phyloP scores from a whole-genome alignment of 1,284 basidiomycete species.

The Marasmius fiardii region DNA sequence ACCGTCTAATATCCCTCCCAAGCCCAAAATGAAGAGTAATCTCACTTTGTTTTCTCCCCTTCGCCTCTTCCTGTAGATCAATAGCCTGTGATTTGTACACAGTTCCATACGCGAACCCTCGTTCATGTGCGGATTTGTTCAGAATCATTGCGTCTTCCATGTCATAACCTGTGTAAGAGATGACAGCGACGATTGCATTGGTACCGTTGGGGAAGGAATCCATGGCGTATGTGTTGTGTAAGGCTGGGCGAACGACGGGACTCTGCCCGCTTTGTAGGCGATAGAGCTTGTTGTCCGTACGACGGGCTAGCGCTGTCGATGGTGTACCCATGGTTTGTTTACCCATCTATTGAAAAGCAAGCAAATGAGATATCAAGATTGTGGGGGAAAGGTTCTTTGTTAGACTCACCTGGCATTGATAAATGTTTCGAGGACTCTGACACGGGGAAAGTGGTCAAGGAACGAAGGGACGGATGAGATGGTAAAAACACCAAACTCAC shows the following conservation, averaged over 20 bases:
- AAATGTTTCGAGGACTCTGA: constrained; percentile 85
- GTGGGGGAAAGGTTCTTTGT: neutral
- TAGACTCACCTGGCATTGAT: constrained; percentile 73
- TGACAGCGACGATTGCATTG: constrained; percentile 98
- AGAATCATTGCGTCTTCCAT: constrained; percentile 99
- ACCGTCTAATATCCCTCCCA: constrained; percentile 68
- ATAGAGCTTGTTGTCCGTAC: constrained; percentile 99
- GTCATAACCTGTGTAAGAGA: constrained; percentile 99
- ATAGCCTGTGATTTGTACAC: constrained; percentile 96
- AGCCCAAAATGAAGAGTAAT: constrained; percentile 85
- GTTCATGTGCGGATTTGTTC: constrained; percentile 98
- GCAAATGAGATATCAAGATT: constrained; percentile 3
- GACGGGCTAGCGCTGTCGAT: constrained; percentile 83
- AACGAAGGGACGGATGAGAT: neutral
- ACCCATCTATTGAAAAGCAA: constrained; percentile 73
- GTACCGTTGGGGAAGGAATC: constrained; percentile 98
- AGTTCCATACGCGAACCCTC: constrained; percentile 96
- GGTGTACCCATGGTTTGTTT: constrained; percentile 99
- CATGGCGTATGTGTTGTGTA: constrained; percentile 98
- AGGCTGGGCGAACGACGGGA: constrained; percentile 87
- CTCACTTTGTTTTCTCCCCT: constrained; percentile 53
- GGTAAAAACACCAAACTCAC: constrained; percentile 31
- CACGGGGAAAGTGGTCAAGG: neutral
- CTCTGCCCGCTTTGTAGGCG: constrained; percentile 94
- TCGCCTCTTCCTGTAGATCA: constrained; percentile 85